phyloP scores from a whole-genome alignment of 2,329 filamentous ascomycete species.

The Paraphoma sp. region DNA sequence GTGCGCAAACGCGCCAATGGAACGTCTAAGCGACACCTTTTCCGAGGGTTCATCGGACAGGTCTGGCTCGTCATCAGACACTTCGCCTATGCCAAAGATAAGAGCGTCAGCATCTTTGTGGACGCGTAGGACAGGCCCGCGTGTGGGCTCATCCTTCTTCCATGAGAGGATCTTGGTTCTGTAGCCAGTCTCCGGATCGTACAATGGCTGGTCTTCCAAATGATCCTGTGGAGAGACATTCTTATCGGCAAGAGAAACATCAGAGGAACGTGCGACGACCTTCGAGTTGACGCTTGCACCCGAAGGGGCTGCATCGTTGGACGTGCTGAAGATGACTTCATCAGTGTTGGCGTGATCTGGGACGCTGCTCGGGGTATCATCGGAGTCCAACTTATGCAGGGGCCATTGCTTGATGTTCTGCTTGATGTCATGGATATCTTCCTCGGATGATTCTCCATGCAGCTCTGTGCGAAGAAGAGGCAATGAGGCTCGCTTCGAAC shows the following conservation, averaged over 20 bases:
- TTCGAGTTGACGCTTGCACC: neutral
- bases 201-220: neutral
- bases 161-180: slow-evolving; percentile 30
- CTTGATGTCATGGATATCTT: neutral
- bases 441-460: neutral
- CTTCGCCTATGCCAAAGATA: slow-evolving; percentile 17
- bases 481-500: slow-evolving; percentile 24
- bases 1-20: slow-evolving; percentile 14
- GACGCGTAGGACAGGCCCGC: slow-evolving; percentile 24
- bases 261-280: neutral
- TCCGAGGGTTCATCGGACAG: slow-evolving; percentile 3
- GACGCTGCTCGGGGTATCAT: neutral
- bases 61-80: slow-evolving; percentile 14
- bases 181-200: slow-evolving; percentile 7
- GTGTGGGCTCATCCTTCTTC: slow-evolving; percentile 9
- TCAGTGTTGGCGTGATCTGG: too few species aligned
- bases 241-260: neutral
- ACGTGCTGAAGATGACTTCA: too few species aligned
- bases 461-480: neutral
- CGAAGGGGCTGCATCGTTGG: neutral
- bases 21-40: slow-evolving; percentile 3
- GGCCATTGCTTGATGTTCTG: neutral
- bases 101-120: slow-evolving; percentile 32
- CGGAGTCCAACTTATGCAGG: neutral
- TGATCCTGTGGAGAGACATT: neutral